These are phyloP conservation scores for Botrytis cinerea DNA, from an alignment of 2,329 filamentous ascomycete species.

Conservation along the genomic window DNA sequence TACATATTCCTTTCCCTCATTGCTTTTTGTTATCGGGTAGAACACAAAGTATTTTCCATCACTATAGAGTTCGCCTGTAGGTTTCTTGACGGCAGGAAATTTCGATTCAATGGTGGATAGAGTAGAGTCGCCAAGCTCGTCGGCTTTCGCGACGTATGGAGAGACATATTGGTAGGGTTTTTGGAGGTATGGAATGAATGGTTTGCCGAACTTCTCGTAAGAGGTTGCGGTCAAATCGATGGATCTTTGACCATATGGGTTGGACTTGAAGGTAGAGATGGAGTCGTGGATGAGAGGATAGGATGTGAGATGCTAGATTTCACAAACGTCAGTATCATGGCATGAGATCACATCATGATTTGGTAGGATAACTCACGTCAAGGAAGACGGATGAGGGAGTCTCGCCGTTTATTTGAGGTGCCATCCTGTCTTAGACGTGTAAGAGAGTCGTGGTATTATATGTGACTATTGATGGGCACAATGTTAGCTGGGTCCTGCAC, in stretches of 20 bases:
- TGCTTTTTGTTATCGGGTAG: constrained; percentile 62
- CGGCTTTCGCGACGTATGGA: constrained; percentile 82
- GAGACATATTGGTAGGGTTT: constrained; percentile 80
- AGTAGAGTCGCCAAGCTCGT: constrained; percentile 73
- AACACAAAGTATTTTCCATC: constrained; percentile 63
- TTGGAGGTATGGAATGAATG: constrained; percentile 74
- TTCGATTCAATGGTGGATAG: constrained; percentile 67
- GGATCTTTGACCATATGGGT: constrained; percentile 82
- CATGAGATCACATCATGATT: constrained; percentile 10
- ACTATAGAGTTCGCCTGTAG: constrained; percentile 68
- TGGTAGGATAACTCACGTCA: constrained; percentile 45
- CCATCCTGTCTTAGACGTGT: constrained; percentile 38
- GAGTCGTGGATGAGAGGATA: constrained; percentile 83
- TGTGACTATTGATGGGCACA: background rate
- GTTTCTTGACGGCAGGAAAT: constrained; percentile 75
- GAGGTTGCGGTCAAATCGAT: constrained; percentile 47
- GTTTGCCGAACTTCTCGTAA: constrained; percentile 61
- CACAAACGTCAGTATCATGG: constrained; percentile 14
- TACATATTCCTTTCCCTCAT: constrained; percentile 64
- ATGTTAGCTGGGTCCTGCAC: background rate
- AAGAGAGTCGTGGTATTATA: constrained; percentile 27
- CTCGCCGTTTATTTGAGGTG: constrained; percentile 54
- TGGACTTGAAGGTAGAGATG: constrained; percentile 75
- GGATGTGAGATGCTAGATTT: constrained; percentile 71
- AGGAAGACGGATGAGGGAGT: constrained; percentile 52